Conservation (phyloP, 1,284 basidiomycete species). For the Papiliotrema laurentii region DNA sequence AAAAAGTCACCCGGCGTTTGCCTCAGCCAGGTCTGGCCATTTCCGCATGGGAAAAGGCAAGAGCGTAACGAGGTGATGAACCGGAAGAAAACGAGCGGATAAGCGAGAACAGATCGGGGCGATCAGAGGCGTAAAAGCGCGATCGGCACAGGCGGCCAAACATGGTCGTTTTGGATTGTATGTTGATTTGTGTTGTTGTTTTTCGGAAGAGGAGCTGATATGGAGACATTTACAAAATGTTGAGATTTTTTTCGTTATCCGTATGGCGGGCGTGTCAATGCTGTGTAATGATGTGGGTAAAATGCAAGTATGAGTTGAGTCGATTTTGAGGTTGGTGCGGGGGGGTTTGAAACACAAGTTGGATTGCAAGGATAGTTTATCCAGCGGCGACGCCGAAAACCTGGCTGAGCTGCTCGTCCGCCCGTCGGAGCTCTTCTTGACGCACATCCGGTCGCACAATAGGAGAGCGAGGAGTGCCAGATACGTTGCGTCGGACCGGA, state of each 20-base stretch:
- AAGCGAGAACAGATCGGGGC: too few relatives aligned
- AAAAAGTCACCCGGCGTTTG: too few relatives aligned
- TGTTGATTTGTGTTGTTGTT: background rate
- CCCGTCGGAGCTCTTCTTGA: conserved; percentile 14
- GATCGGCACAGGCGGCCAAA: too few relatives aligned
- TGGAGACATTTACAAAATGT: background rate
- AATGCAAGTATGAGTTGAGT: background rate
- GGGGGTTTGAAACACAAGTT: background rate
- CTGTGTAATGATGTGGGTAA: background rate
- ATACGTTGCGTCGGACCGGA: conserved; percentile 11
- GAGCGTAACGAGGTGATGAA: too few relatives aligned
- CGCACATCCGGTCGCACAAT: too few relatives aligned
- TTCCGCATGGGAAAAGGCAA: too few relatives aligned
- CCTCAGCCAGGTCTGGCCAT: too few relatives aligned
- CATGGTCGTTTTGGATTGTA: background rate
- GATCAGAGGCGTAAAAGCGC: too few relatives aligned
- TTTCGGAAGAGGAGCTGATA: background rate
- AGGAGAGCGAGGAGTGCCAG: too few relatives aligned
- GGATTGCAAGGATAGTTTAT: background rate
- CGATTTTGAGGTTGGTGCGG: background rate
- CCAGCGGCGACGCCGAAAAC: conserved; percentile 23
- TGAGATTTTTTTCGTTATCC: background rate
- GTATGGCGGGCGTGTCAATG: background rate
- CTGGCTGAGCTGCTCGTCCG: conserved; percentile 17
- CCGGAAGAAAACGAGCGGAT: too few relatives aligned